Conservation (phyloP, 2,329 filamentous ascomycete genomes). For the Xylogone sp. region DNA sequence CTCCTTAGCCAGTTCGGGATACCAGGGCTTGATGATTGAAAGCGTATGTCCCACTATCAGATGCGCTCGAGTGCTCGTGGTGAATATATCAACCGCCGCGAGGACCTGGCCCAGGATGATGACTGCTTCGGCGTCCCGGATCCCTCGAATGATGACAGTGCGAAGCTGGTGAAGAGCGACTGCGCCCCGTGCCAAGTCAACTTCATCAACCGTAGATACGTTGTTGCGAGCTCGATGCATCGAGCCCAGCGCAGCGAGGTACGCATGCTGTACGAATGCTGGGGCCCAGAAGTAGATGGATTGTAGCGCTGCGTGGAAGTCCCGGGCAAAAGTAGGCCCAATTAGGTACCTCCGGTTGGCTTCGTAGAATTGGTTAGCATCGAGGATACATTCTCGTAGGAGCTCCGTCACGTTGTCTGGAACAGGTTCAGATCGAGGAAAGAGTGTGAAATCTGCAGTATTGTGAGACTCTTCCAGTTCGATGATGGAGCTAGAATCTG, state of each 20-base stretch:
- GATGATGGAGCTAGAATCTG: too few species aligned
- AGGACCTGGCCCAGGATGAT: background rate
- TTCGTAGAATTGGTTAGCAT: background rate
- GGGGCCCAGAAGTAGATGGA: background rate
- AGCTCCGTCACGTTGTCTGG: background rate
- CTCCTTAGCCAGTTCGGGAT: slow-evolving; percentile 18
- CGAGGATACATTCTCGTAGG: background rate
- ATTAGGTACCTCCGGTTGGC: background rate
- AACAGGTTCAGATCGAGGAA: background rate
- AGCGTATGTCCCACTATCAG: slow-evolving; percentile 26
- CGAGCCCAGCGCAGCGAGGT: background rate
- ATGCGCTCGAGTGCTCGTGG: slow-evolving; percentile 18
- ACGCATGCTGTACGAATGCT: background rate
- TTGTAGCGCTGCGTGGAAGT: background rate
- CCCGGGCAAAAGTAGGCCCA: background rate
- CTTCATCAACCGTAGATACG: background rate
- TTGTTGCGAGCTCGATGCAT: background rate
- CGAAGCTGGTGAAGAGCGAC: background rate
- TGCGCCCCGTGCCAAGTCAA: background rate
- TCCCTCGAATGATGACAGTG: background rate
- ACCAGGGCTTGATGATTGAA: slow-evolving; percentile 25
- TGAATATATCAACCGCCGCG: slow-evolving; percentile 18
- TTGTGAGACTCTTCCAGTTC: too few species aligned
- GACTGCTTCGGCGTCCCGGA: background rate
- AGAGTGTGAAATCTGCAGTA: background rate